A percentile compares a stretch with the other conserved stretches of the same genome.
Conservation (phyloP, 2,329 filamentous ascomycete genomes). For the Lachnellula suecica region DNA sequence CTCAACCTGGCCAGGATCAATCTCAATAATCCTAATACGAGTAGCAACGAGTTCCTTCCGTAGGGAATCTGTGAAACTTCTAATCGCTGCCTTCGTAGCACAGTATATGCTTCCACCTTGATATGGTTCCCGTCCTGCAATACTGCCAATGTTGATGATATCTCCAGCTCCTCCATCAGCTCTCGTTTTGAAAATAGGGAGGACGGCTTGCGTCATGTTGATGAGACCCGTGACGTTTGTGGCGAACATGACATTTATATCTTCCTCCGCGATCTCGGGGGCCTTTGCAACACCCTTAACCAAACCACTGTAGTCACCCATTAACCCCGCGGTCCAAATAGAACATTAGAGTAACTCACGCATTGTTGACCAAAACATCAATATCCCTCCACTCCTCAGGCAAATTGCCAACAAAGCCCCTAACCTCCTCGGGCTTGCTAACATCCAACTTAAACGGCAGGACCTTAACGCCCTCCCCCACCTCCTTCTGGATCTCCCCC, state of each 20-base stretch:
- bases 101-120: conserved; percentile 88
- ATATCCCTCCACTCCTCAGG: conserved; percentile 83
- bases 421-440: conserved; percentile 73
- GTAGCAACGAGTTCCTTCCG: conserved; percentile 81
- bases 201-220: conserved; percentile 90
- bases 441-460: conserved; percentile 84
- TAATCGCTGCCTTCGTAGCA: conserved; percentile 85
- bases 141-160: conserved; percentile 93
- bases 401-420: conserved; percentile 67
- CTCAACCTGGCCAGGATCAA: conserved; percentile 92
- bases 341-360: conserved; percentile 54
- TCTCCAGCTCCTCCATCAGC: conserved; percentile 76
- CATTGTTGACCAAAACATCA: conserved; percentile 93
- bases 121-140: conserved; percentile 88
- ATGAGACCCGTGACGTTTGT: conserved; percentile 96
- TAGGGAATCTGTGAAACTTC: conserved; percentile 79
- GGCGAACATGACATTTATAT: conserved; percentile 83
- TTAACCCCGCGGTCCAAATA: too few relatives aligned
- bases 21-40: conserved; percentile 78
- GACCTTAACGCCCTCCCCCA: conserved; percentile 78
- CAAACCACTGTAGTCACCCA: conserved; percentile 77
- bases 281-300: conserved; percentile 87
- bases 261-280: conserved; percentile 76
- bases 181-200: conserved; percentile 75
- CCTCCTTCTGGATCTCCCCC: conserved; percentile 71